Evolutionary conservation across 306 rosid species (phyloP), one percentile per base, ranked within the genome.

Genomic region (Gynostemma pentaphyllum): DNA sequence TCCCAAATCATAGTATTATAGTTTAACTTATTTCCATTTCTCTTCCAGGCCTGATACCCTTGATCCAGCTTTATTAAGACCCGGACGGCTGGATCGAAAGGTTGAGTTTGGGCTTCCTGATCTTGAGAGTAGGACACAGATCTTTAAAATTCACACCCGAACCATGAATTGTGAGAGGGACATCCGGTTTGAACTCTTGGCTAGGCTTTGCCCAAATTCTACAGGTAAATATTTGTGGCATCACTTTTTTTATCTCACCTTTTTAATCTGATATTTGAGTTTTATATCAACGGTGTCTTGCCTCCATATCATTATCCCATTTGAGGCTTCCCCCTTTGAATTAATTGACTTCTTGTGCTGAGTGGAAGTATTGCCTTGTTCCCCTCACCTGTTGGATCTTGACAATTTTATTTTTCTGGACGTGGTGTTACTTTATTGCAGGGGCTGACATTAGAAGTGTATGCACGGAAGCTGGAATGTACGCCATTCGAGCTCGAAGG

Each of bases 391-490:
- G 14, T 22, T 60, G 34, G n/a, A n/a, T 23, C 36, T 13, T 36
- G 21, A 36, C 14, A 15, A 18, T 28, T 7, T 36, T 46, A 19
- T 27, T 28, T 26, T 26, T 60, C 42, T 49, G 9, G 10, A 40
- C 5, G n/a, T 18, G 11, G n/a, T 14, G 1, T 15, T 11, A 24
- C 55, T 66, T 34, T 54, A 7, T 40, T 30, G 37, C 84, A 94
- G 99, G 99, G 45, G 99, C 99, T 68, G 99, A 94, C 70, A 94
- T 94, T 15, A 81, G 99, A 78, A 86, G 95, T 65, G 99, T 94
- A 0, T 94, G 99, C 84, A 94, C 99, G 0, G 99, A 94, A 78
- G 99, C 99, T 10, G 99, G 99, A 68, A 94, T 94, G 99, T 94
- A 74, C 64, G 99, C 99, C 15, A 94, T 94, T 74, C 95, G 99